Base-by-base conservation (phyloP, 805 yeast genomes). In the Scheffersomyces stipitis region DNA sequence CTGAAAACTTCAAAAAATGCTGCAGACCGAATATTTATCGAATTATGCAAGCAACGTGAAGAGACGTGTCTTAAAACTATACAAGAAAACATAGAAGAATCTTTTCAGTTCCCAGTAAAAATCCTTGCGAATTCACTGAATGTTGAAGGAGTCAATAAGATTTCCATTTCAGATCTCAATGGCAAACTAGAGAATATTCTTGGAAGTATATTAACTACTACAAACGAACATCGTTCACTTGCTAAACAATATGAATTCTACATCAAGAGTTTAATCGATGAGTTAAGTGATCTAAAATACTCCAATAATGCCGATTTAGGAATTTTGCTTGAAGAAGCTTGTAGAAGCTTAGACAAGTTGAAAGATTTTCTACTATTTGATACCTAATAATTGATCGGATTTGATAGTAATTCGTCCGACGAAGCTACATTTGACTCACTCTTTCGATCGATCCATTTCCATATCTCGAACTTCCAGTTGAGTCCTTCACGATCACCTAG, bases 401-500 rank as follows among this genome's bases (percentile, higher is more conserved):
- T 13, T 18, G 28, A 8, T 12, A 14, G 12, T 38, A 28, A 55
- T 7, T 29, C 4, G 34, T n/a, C 5, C 15, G 17, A 15, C 15
- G 13, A 23, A 31, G 9, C 12, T 20, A 7, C 13, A 33, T 15
- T 15, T 13, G 13, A n/a, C 12, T 23, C 23, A 24, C 10, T 6
- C 20, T 5, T n/a, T 9, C 30, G 12, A 1, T 77, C 80, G 4
- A 76, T 43, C 88, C 89, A 84, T 49, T 72, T 75, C 80, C 90
- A 88, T 1, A 80, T 84, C 41, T 89, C 95, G 53, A 81, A 93
- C 27, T 81, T 86, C 79, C 97, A 93, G 56, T 93, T 93, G 41
- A 93, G 66, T 4, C 81, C 77, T 42, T 78, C 77, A 37, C 84
- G 77, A 41, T 79, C 78, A 34, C 95, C 97, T 38, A 93, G 71